Conservation (phyloP, 176 grass and related monocot species). For the Triticum urartu region DNA sequence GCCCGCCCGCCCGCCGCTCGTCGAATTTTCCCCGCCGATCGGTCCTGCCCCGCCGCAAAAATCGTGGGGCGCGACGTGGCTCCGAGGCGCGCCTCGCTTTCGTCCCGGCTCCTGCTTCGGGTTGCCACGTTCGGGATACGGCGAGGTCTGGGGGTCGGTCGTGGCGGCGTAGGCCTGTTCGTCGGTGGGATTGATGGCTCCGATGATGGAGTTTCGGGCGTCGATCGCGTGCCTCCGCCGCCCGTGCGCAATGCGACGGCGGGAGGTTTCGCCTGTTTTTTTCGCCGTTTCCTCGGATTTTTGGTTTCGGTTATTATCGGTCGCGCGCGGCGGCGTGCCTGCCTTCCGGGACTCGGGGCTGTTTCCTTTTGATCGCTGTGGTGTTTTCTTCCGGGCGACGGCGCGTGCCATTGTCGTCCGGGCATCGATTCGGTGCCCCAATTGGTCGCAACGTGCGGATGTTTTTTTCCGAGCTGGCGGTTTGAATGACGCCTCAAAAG, state of each 20-base stretch:
- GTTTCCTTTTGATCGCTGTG: slow-evolving; percentile 27
- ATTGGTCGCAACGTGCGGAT: slow-evolving; percentile 33
- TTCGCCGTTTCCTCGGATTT: background rate
- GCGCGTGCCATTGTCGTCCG: background rate
- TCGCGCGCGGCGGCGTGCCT: slow-evolving; percentile 11
- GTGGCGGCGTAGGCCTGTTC: background rate
- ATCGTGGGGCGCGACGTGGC: background rate
- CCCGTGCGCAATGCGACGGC: slow-evolving; percentile 21
- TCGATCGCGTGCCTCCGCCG: background rate
- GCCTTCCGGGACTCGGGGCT: background rate
- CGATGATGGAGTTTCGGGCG: background rate
- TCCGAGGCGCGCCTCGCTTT: background rate
- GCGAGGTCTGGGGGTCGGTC: background rate
- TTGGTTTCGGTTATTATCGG: slow-evolving; percentile 9
- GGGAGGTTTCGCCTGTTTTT: background rate
- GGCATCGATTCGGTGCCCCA: slow-evolving; percentile 30
- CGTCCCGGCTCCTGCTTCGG: background rate
- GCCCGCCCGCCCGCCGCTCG: background rate
- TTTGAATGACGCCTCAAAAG: slow-evolving; percentile 21
- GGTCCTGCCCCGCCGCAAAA: background rate
- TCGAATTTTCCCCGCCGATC: background rate
- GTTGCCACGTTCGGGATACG: background rate
- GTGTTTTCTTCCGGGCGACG: background rate
- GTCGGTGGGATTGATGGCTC: background rate
- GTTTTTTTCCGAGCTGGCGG: slow-evolving; percentile 19